phyloP scores from a whole-genome alignment of 169 alveolate species.

The Plasmodium yoelii region DNA sequence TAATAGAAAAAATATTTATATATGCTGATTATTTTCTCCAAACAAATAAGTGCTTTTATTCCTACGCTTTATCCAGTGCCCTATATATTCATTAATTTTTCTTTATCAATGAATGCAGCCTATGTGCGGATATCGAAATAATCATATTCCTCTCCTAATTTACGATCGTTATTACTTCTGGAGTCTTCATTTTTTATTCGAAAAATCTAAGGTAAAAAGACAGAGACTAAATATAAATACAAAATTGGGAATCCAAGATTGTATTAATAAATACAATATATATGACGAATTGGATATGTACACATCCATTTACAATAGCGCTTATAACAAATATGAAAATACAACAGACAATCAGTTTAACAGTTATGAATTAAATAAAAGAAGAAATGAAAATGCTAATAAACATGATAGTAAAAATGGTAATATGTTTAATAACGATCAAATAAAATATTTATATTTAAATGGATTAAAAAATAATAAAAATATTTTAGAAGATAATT shows the following conservation, averaged over 20 bases:
- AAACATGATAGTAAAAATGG: constrained; percentile 15
- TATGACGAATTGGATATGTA: constrained; percentile 54
- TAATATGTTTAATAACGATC: constrained; percentile 13
- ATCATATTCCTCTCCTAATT: constrained; percentile 61
- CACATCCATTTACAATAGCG: constrained; percentile 45
- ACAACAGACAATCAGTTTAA: background rate
- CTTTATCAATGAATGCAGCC: constrained; percentile 16
- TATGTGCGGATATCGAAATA: background rate
- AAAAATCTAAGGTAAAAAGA: constrained; percentile 66
- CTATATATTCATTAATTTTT: background rate
- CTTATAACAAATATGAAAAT: constrained; percentile 20
- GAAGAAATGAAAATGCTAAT: background rate
- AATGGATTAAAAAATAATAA: constrained; percentile 20
- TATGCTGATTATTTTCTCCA: background rate
- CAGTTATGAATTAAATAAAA: constrained; percentile 5
- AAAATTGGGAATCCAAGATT: background rate
- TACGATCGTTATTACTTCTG: constrained; percentile 63
- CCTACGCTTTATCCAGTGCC: no score
- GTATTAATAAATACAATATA: constrained; percentile 6
- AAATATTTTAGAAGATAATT: constrained; percentile 5
- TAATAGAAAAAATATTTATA: background rate
- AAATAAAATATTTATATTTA: constrained; percentile 15
- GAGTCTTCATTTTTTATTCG: constrained; percentile 66
- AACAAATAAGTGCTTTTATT: no score
- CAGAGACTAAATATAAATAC: constrained; percentile 37